These are phyloP conservation scores for Pseudocercospora pini-densiflorae DNA, from an alignment of 2,329 filamentous ascomycete species.

Conservation along the genomic window DNA sequence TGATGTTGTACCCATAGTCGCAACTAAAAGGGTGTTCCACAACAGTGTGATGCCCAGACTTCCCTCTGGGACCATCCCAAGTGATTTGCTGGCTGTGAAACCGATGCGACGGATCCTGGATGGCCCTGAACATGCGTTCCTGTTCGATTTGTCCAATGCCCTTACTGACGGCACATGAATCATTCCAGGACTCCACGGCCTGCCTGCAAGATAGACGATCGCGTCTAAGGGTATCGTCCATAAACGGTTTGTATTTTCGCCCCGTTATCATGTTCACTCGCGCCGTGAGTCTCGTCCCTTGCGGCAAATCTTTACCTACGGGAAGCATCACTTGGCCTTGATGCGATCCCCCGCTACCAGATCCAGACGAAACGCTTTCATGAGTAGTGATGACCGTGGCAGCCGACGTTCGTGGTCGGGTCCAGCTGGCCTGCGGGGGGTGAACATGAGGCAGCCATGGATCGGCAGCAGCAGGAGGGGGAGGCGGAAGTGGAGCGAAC, in stretches of 20 bases:
- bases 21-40: constrained; percentile 90
- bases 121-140: constrained; percentile 70
- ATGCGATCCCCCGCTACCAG: constrained; percentile 45
- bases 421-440: constrained; percentile 19
- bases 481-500: constrained; percentile 17
- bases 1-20: constrained; percentile 95
- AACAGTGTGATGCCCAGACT: constrained; percentile 73
- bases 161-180: constrained; percentile 38
- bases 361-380: constrained; percentile 43
- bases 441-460: constrained; percentile 11
- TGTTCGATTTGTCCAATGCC: constrained; percentile 69
- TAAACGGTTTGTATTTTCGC: constrained; percentile 77
- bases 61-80: constrained; percentile 50
- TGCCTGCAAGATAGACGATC: constrained; percentile 85
- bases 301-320: neutral
- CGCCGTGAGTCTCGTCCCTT: constrained; percentile 56
- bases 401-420: constrained; percentile 15
- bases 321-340: constrained; percentile 24
- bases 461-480: constrained; percentile 17
- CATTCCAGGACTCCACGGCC: constrained; percentile 84
- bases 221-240: constrained; percentile 71
- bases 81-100: constrained; percentile 12
- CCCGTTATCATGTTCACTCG: constrained; percentile 90
- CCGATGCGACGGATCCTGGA: constrained; percentile 66
- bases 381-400: constrained; percentile 27